Evolutionary conservation across 2,329 filamentous ascomycete genomes (phyloP).

Genomic region (Pseudohalonectria lignicola): DNA sequence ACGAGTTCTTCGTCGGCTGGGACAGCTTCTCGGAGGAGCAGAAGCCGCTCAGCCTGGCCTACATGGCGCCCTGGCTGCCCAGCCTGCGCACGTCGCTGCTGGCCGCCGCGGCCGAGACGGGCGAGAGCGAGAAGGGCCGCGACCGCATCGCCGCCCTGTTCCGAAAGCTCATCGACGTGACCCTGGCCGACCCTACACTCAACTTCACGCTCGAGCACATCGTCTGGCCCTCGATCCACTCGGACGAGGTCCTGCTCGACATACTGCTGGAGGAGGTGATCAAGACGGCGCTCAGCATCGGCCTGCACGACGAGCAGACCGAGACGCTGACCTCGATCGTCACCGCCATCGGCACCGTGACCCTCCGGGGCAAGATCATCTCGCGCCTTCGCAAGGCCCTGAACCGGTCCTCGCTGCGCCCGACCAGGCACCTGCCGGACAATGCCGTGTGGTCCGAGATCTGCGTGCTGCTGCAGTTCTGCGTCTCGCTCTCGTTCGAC

Average conservation of each 20-base stretch:
- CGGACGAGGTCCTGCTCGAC: constrained; percentile 54
- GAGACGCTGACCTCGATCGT: constrained; percentile 53
- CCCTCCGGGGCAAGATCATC: constrained; percentile 53
- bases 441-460: constrained; percentile 62
- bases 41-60: constrained; percentile 54
- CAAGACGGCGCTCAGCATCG: constrained; percentile 48
- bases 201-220: constrained; percentile 51
- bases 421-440: constrained; percentile 54
- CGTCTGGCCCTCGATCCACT: constrained; percentile 53
- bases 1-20: constrained; percentile 66
- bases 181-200: constrained; percentile 48
- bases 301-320: constrained; percentile 45
- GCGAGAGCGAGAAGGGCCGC: constrained; percentile 55
- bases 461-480: constrained; percentile 55
- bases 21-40: constrained; percentile 58
- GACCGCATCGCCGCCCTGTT: constrained; percentile 55
- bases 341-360: constrained; percentile 52
- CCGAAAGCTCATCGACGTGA: constrained; percentile 55
- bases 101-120: constrained; percentile 31
- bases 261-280: constrained; percentile 58
- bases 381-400: constrained; percentile 55
- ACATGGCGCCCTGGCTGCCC: constrained; percentile 60
- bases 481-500: constrained; percentile 56
- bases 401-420: constrained; percentile 54
- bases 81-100: constrained; percentile 50